phyloP scores from a whole-genome alignment of 2,329 filamentous ascomycete species.

The Periconia digitata region DNA sequence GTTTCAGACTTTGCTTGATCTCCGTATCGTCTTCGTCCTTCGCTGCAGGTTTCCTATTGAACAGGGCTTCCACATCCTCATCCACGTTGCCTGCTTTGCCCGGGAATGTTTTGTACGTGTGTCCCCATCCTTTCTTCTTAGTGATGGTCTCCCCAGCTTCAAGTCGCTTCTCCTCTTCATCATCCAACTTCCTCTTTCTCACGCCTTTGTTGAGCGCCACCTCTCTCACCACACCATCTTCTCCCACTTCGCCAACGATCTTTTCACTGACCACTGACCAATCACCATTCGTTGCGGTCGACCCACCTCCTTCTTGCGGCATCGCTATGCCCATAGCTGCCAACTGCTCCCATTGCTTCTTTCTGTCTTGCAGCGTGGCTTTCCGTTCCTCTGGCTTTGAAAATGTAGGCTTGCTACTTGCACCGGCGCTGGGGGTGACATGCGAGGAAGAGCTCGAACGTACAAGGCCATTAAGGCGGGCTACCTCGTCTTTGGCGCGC shows the following conservation, averaged over 20 bases:
- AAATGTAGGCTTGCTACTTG: slow-evolving; percentile 15
- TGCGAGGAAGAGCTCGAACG: slow-evolving; percentile 46
- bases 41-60: slow-evolving; percentile 28
- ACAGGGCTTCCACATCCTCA: slow-evolving; percentile 67
- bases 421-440: slow-evolving; percentile 26
- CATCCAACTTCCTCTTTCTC: slow-evolving; percentile 63
- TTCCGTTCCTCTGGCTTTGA: slow-evolving; percentile 45
- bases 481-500: slow-evolving; percentile 79
- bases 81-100: slow-evolving; percentile 53
- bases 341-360: slow-evolving; percentile 83
- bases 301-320: slow-evolving; percentile 73
- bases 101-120: slow-evolving; percentile 49
- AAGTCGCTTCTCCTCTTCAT: slow-evolving; percentile 63
- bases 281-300: slow-evolving; percentile 85
- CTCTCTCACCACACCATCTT: slow-evolving; percentile 49
- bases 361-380: slow-evolving; percentile 67
- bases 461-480: slow-evolving; percentile 78
- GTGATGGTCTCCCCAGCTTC: slow-evolving; percentile 54
- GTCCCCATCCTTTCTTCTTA: slow-evolving; percentile 48
- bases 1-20: slow-evolving; percentile 49
- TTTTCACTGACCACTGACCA: slow-evolving; percentile 71
- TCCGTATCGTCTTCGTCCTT: slow-evolving; percentile 36
- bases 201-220: slow-evolving; percentile 55
- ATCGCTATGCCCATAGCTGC: slow-evolving; percentile 84
- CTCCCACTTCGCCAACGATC: slow-evolving; percentile 46